Base-by-base conservation (phyloP, 495 filamentous ascomycete species). In the Penicillium subrubescens region DNA sequence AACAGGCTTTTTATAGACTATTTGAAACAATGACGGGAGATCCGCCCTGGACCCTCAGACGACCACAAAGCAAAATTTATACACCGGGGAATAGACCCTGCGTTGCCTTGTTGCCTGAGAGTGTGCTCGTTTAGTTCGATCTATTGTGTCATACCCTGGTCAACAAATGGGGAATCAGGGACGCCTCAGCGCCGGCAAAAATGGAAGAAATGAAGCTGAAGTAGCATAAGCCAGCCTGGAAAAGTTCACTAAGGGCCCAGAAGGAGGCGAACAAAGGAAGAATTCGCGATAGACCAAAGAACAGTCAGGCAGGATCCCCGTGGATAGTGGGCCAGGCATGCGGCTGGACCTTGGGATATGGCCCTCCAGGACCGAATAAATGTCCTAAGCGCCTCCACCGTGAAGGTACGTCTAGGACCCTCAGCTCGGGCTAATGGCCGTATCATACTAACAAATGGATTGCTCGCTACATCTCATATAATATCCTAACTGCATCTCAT, bases 301-400 rank as follows among this genome's bases (percentile, higher is more conserved):
- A 39, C 51, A 64, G 59, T 48, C 62, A 55, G 59, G 41, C 61
- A 64, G 59, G 64, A 64, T 65, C 52, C 61, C 68, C 63, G 63
- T 69, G 60, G 57, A 66, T 46, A 57, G 67, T 70, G 68, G 68
- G 61, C 68, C 70, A 63, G 55, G 17, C 56, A 66, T 71, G 61
- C 60, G 66, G 66, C 65, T 69, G 61, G 71, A 34, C 61, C 64
- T 61, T 64, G 50, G 61, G 46, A 56, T 67, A 43, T 66, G 44
- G 39, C 57, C 59, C 12, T 62, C 48, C 43, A 46, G 35, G 27
- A 33, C 63, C 60, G 57, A 51, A 65, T 21, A 48, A 46, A 23
- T 59, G 59, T 52, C 50, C 62, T 71, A 62, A 62, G 46, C 25
- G 63, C 65, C 44, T 67, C 60, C 56, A 60, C 60, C 51, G 37